Evolutionary conservation across 2,329 filamentous ascomycete species (phyloP).

Genomic region (Beauveria scarabaeidicola): DNA sequence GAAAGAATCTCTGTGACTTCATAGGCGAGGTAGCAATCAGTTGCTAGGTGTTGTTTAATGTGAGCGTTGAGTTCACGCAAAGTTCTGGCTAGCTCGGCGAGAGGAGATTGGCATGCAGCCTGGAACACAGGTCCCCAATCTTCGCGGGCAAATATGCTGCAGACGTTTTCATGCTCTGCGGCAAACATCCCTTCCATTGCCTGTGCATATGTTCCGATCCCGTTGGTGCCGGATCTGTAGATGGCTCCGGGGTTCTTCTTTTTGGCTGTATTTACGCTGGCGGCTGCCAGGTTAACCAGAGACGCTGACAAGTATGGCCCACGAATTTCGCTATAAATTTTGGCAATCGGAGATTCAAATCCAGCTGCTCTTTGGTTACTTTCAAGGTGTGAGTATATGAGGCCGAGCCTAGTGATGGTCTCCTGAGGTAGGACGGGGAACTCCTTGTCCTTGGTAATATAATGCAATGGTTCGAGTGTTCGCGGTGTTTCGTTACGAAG

Average conservation of each 20-base stretch:
- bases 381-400: conserved; percentile 71
- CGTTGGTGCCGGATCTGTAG: conserved; percentile 83
- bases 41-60: conserved; percentile 76
- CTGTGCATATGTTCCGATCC: conserved; percentile 80
- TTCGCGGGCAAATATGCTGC: conserved; percentile 74
- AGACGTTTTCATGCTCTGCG: conserved; percentile 86
- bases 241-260: conserved; percentile 74
- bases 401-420: conserved; percentile 62
- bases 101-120: conserved; percentile 65
- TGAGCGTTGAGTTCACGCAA: conserved; percentile 83
- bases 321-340: conserved; percentile 77
- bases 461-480: conserved; percentile 82
- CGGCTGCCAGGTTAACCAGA: conserved; percentile 77
- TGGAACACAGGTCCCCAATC: conserved; percentile 77
- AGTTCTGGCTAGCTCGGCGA: conserved; percentile 78
- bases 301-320: conserved; percentile 79
- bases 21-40: conserved; percentile 90
- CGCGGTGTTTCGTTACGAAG: conserved; percentile 67
- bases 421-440: conserved; percentile 77
- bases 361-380: conserved; percentile 45
- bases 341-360: conserved; percentile 62
- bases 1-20: conserved; percentile 91
- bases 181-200: conserved; percentile 81
- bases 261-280: conserved; percentile 74
- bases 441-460: conserved; percentile 77